Conservation (phyloP, 331 rosid genomes). For the Telfairia occidentalis region DNA sequence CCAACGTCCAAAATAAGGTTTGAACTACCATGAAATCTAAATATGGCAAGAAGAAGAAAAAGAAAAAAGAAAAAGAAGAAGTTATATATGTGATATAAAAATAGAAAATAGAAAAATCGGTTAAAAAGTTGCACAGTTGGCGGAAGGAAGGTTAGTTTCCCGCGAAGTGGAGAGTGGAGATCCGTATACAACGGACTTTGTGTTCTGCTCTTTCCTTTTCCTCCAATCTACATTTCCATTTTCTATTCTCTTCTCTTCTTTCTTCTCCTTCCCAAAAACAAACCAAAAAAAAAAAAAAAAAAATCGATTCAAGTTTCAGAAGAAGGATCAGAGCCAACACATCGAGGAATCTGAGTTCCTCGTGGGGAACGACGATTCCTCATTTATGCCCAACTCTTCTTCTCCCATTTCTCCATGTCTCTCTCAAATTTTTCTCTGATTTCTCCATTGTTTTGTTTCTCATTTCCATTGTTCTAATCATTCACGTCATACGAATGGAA, state of each 20-base stretch:
- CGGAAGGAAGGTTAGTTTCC: background rate
- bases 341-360: slow-evolving; percentile 31
- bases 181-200: slow-evolving; percentile 2
- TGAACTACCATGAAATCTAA: too few species aligned
- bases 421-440: background rate
- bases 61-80: background rate
- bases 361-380: slow-evolving; percentile 33
- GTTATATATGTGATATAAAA: too few species aligned
- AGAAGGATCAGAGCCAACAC: background rate
- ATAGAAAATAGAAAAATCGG: background rate
- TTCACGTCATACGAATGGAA: background rate
- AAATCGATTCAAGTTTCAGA: background rate
- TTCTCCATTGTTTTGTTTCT: background rate
- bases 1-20: too few species aligned
- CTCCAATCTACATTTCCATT: too few species aligned
- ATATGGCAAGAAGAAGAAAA: too few species aligned
- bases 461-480: background rate
- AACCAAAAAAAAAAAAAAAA: too few species aligned
- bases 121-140: background rate
- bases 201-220: background rate
- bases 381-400: slow-evolving; percentile 14
- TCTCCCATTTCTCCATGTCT: background rate
- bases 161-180: slow-evolving; percentile 12
- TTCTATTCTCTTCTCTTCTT: background rate
- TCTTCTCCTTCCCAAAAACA: background rate